phyloP scores from a whole-genome alignment of 2,329 filamentous ascomycete genomes.

The Aspergillus tubingensis region DNA sequence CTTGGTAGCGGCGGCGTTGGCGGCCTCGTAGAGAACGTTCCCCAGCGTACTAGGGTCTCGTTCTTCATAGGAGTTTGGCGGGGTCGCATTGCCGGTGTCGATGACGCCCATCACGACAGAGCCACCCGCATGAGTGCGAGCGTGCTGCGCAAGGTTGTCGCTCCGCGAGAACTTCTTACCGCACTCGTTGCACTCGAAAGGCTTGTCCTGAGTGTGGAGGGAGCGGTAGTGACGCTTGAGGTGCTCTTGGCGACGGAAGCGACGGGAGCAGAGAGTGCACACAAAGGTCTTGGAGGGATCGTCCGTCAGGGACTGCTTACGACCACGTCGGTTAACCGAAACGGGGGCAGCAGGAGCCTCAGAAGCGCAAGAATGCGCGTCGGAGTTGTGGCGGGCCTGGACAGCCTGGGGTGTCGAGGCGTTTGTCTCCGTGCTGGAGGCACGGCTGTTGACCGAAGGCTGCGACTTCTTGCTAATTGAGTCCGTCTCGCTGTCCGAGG shows the following conservation, averaged over 20 bases:
- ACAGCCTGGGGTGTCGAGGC: conserved; percentile 43
- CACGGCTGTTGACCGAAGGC: conserved; percentile 30
- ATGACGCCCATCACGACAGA: conserved; percentile 89
- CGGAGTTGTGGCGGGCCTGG: conserved; percentile 47
- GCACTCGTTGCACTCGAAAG: conserved; percentile 95
- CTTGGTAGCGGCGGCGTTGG: conserved; percentile 69
- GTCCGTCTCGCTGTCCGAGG: conserved; percentile 34
- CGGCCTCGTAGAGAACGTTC: conserved; percentile 78
- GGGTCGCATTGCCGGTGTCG: conserved; percentile 63
- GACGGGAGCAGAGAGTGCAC: conserved; percentile 92
- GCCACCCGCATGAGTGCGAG: conserved; percentile 86
- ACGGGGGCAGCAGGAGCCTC: conserved; percentile 36
- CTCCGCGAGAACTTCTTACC: conserved; percentile 99
- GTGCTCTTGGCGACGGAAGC: conserved; percentile 97
- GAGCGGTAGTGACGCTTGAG: conserved; percentile 98
- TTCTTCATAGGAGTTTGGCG: conserved; percentile 51
- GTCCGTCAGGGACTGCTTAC: conserved; percentile 97
- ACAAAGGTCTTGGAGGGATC: conserved; percentile 98
- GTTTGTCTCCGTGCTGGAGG: conserved; percentile 40
- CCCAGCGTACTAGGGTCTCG: conserved; percentile 67
- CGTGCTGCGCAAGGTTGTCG: conserved; percentile 95
- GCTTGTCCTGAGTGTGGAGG: conserved; percentile 97
- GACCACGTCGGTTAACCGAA: conserved; percentile 84
- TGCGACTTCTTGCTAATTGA: conserved; percentile 32
- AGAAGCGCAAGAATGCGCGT: conserved; percentile 53